A percentile compares a stretch with the other conserved stretches of the same genome.
phyloP scores from a whole-genome alignment of 208 protist species.

The Trypanosoma avium region DNA sequence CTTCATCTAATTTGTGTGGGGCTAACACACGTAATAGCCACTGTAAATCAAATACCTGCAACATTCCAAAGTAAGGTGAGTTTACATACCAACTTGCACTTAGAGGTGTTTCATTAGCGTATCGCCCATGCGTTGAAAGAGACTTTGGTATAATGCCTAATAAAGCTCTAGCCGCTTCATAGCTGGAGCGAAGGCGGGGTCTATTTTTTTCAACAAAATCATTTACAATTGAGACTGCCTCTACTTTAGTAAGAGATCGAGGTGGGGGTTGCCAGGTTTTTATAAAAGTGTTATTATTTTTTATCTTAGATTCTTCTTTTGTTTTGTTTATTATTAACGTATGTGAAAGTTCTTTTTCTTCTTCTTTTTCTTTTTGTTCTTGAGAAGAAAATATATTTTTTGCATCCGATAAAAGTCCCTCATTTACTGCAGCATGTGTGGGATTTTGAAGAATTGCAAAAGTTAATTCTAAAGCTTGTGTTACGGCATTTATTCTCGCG shows the following conservation, averaged over 20 bases:
- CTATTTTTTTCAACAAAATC: slow-evolving; percentile 88
- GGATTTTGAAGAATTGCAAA: slow-evolving; percentile 58
- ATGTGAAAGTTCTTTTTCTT: too few relatives aligned
- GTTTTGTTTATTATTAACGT: too few relatives aligned
- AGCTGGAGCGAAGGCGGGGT: slow-evolving; percentile 48
- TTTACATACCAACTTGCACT: slow-evolving; percentile 79
- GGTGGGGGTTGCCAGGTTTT: slow-evolving; percentile 50
- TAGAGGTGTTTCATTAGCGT: slow-evolving; percentile 75
- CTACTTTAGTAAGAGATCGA: slow-evolving; percentile 36
- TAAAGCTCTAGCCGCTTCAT: slow-evolving; percentile 69
- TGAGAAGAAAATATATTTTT: too few relatives aligned
- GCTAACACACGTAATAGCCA: slow-evolving; percentile 72
- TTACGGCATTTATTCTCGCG: slow-evolving; percentile 35
- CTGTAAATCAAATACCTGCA: slow-evolving; percentile 78
- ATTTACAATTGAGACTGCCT: slow-evolving; percentile 73
- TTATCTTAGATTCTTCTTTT: slow-evolving; percentile 9
- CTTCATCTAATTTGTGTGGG: slow-evolving; percentile 29
- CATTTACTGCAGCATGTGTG: slow-evolving; percentile 47
- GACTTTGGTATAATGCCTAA: slow-evolving; percentile 77
- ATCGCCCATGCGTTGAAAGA: slow-evolving; percentile 67
- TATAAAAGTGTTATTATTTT: neutral
- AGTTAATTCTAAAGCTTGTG: slow-evolving; percentile 39
- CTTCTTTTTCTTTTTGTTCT: too few relatives aligned
- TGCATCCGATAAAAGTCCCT: too few relatives aligned
- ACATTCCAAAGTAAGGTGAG: slow-evolving; percentile 81